phyloP scores from a whole-genome alignment of 768 basidiomycete species.

The Brasilioporus rufonigricans region DNA sequence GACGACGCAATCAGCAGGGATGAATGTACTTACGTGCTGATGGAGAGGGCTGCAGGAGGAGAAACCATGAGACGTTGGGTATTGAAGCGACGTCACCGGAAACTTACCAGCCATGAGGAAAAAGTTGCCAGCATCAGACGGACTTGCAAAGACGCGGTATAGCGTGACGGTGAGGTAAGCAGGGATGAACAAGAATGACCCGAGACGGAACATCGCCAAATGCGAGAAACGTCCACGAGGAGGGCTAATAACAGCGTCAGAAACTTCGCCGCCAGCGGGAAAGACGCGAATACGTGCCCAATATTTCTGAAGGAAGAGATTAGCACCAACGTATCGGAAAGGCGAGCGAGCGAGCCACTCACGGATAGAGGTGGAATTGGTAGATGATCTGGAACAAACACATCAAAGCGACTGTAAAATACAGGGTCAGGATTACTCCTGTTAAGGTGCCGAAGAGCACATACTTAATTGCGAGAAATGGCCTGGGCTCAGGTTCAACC shows the following conservation, averaged over 20 bases:
- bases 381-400: constrained; percentile 92
- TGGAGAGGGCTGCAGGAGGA: constrained; percentile 50
- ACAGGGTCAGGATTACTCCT: not conserved
- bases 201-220: constrained; percentile 87
- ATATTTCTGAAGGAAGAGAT: constrained; percentile 48
- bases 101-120: constrained; percentile 77
- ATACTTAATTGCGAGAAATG: constrained; percentile 89
- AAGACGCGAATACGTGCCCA: constrained; percentile 40
- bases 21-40: constrained; percentile 69
- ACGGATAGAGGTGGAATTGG: constrained; percentile 91
- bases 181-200: constrained; percentile 83
- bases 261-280: not conserved
- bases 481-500: constrained; percentile 85
- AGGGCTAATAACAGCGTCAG: constrained; percentile 45
- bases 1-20: not conserved
- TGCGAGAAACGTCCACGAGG: constrained; percentile 82
- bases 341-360: constrained; percentile 29
- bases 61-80: not conserved
- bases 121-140: constrained; percentile 66
- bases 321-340: not conserved
- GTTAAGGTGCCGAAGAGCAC: constrained; percentile 20
- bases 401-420: constrained; percentile 78
- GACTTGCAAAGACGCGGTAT: constrained; percentile 71
- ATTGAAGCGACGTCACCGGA: not conserved
- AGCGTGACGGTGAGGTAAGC: constrained; percentile 79